Evolutionary conservation across 192 early-diverging fungal species (phyloP), one percentile per base, ranked within the genome.

Genomic region (Cladochytrium replicatum): DNA sequence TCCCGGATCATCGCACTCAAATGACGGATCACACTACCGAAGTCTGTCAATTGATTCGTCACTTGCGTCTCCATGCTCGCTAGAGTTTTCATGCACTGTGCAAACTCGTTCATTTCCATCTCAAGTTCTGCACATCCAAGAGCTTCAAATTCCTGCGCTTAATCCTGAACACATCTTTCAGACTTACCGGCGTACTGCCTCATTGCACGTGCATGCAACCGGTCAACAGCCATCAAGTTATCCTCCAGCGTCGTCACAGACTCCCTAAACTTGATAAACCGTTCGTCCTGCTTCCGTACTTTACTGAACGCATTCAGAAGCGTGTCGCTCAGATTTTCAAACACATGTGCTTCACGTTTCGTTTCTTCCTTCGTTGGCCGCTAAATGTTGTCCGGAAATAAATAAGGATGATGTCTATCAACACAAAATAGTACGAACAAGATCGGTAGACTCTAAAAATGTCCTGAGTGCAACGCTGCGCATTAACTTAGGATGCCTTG

Each of bases 231-330:
- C 22, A 70, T 68, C 39, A 97, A 52, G 62, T 92, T 92, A 44
- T 91, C 87, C 43, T 88, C 83, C 49, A 95, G 67, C 55, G 90
- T 89, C 15, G 82, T 80, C 1, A 96, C 60, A 29, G 62, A 71
- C 41, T 92, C 89, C 32, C 80, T 71, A 69, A 91, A 84, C 41
- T 84, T 80, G 15, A 86, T 63, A 64, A 94, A 96, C 48, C 75
- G 70, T 48, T 87, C 83, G 46, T 96, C 92, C 2, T 81, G 85
- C 51, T 88, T 85, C 54, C 83, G 85, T 48, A 94, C 78, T 74
- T 89, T 95, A 43, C 83, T 69, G 55, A 94, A 93, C 13, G 87
- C 85, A 55, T 89, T 93, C 27, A 97, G 40, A 21, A 97, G 53
- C 7, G 69, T 81, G 64, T 95, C 94, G 32, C 87, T 77, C 22